Evolutionary conservation across 192 early-diverging fungal genomes (phyloP).

Genomic region (Linnemannia exigua): DNA sequence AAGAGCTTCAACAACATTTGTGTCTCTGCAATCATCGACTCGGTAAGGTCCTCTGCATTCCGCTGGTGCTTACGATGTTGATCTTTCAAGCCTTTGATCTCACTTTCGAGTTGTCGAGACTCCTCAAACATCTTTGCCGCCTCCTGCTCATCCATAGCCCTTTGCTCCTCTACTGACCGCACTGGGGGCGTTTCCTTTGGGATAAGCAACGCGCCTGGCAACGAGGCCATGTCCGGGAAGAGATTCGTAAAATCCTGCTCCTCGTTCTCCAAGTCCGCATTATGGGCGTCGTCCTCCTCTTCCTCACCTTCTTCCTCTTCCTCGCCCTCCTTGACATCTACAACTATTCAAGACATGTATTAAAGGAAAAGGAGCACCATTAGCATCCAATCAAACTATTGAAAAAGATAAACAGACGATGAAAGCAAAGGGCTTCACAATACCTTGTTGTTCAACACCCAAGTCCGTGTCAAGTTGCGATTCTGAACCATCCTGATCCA

Average conservation of each 20-base stretch:
- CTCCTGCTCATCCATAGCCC: constrained; percentile 20
- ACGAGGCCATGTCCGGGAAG: constrained; percentile 39
- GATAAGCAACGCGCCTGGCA: constrained; percentile 42
- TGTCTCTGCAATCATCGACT: constrained; percentile 81
- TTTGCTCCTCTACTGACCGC: constrained; percentile 29
- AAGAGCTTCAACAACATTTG: constrained; percentile 88
- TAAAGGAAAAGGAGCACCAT: not conserved
- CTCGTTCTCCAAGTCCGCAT: constrained; percentile 60
- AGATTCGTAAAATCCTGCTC: constrained; percentile 61
- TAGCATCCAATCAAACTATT: not conserved
- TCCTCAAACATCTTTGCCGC: constrained; percentile 53
- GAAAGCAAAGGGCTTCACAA: not conserved
- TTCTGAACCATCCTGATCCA: not conserved
- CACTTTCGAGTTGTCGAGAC: constrained; percentile 64
- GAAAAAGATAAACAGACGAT: not conserved
- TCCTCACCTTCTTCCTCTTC: constrained; percentile 28
- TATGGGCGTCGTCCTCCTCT: constrained; percentile 28
- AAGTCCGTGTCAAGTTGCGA: not conserved
- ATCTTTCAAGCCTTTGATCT: constrained; percentile 64
- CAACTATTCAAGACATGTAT: not conserved
- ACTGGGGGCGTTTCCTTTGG: constrained; percentile 2
- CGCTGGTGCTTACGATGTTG: constrained; percentile 69
- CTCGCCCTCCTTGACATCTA: not conserved
- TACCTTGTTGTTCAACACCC: not conserved
- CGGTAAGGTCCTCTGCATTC: constrained; percentile 73